Evolutionary conservation across 768 basidiomycete genomes (phyloP), one percentile per base, ranked within the genome.

Genomic region (Lactarius hengduanensis): DNA sequence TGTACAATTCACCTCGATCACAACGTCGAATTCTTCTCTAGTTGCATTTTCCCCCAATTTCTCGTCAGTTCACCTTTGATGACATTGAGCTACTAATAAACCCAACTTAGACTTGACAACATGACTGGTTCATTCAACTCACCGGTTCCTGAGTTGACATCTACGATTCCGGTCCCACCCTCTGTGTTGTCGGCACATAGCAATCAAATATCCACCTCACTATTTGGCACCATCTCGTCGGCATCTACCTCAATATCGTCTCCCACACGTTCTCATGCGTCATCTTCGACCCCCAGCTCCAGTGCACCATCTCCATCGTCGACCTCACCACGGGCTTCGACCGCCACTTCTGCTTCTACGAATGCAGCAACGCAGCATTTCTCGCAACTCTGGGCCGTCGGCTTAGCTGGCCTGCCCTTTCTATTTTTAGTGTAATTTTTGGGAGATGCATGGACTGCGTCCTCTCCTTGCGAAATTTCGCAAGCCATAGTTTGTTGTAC

Each of bases 51-150:
- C 89, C 0, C 80, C 83, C 0, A 78, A 77, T 67, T 90, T 91
- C 77, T 72, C 73, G 88, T 87, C 68, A 59, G 83, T 77, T 2
- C 47, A 11, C 8, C 54, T 13, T 41, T 41, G 20, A 28, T 11
- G 43, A 34, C 10, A 34, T 41, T 65, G 54, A 66, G 60, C n/a
- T 38, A 59, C 55, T 57, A 34, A n/a, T 63, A 58, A 36, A 4
- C 28, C 45, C 28, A 8, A 11, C 28, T 13, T 69, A 90, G 86
- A 4, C 77, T 90, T 32, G 74, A 78, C 43, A 78, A 79, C 45
- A 89, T 90, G 88, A 78, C 78, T 15, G 89, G 89, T 58, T 83
- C 84, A 32, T 84, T 86, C 71, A 72, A 77, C 30, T 74, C 78
- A 1, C 83, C 85, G 20, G 74, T 85, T 38, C 73, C 83, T 1